Evolutionary conservation across 208 protist species (phyloP), one percentile per base, ranked within the genome.

Genomic region (Jaenimonas drosophilae): DNA sequence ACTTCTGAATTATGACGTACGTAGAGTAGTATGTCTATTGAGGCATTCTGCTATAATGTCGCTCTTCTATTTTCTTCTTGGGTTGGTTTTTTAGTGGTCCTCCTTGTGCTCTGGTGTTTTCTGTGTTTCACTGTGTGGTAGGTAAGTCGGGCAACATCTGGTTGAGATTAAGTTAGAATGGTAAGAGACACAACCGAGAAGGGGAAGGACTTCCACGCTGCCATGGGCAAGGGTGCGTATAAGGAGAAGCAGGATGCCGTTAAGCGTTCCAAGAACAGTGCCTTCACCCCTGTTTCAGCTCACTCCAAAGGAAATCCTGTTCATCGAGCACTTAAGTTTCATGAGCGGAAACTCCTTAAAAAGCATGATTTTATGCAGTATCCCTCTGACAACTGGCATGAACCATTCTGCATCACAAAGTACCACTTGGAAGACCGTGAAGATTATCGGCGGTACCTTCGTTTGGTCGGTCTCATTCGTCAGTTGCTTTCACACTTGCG

Each of bases 361-460:
- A 91, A 91, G 54, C 80, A 91, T 37, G 83, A 95, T 68, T 95
- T 95, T 28, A 88, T 93, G 80, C 79, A 92, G 59, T 95, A 93
- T 54, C 72, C 68, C 16, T 72, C 92, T 40, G 88, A 93, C 51
- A 91, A 92, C 66, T 91, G 81, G 79, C 88, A 93, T 47, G 88
- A 95, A 60, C 77, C 78, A 12, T 88, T 80, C 63, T 89, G 81
- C 53, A 93, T 95, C 61, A 79, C 79, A 43, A 95, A 93, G 54
- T 96, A 96, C 66, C 82, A 92, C 61, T 67, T 96, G 23, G 75
- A 89, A 45, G 78, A 96, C 52, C 79, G 88, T 33, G 88, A 96
- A 62, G 88, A 96, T 62, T 96, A 96, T 71, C 77, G 78, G 26
- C 73, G 80, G 26, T 96, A 96, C 51, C 60, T 91, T 50, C 77